phyloP scores from a whole-genome alignment of 2,329 filamentous ascomycete species.

The Fusarium metavorans region DNA sequence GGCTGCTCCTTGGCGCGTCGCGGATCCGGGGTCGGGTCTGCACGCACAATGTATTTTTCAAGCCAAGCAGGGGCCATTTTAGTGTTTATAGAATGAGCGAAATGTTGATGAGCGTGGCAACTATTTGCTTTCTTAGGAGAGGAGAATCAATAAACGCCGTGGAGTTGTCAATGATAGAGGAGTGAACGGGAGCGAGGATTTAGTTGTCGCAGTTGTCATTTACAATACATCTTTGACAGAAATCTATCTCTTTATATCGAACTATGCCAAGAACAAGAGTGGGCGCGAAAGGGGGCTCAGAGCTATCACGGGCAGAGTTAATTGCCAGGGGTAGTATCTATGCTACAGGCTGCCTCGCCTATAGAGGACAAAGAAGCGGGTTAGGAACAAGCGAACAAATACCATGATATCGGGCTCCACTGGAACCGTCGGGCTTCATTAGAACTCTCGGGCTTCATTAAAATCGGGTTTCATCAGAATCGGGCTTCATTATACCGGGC shows the following conservation, averaged over 20 bases:
- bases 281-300: not conserved
- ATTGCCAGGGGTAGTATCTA: not conserved
- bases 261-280: not conserved
- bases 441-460: not conserved
- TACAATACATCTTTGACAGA: not conserved
- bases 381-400: not conserved
- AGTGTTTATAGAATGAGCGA: not conserved
- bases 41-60: constrained; percentile 15
- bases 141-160: not conserved
- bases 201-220: not conserved
- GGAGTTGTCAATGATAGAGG: not conserved
- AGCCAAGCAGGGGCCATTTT: constrained; percentile 22
- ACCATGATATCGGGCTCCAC: not conserved
- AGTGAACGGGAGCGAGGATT: not conserved
- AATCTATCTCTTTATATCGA: not conserved
- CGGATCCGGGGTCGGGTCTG: constrained; percentile 5
- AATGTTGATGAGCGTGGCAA: not conserved
- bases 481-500: not conserved
- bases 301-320: not conserved
- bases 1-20: not conserved
- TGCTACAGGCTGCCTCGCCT: not conserved
- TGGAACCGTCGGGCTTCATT: not conserved
- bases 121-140: not conserved
- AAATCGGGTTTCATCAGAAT: not conserved
- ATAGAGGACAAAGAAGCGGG: not conserved